These are phyloP conservation scores for Colletotrichum cereale DNA, from an alignment of 2,329 filamentous ascomycete species.

Conservation along the genomic window DNA sequence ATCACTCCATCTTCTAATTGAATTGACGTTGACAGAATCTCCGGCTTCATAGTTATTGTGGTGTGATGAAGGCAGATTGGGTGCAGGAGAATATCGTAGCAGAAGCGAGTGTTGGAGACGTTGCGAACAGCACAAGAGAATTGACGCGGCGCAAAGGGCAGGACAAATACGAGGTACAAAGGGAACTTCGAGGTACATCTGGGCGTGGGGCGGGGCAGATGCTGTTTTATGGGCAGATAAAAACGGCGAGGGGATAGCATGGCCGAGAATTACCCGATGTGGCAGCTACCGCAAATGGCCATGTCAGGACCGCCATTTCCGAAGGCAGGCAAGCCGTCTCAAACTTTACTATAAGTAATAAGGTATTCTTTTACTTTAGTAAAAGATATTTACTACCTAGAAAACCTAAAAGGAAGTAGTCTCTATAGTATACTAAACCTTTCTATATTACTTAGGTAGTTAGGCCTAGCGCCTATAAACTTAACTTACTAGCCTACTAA, in stretches of 20 bases:
- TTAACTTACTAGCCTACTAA: too few species aligned
- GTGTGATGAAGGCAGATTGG: background rate
- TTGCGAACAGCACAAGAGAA: background rate
- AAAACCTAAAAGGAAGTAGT: too few species aligned
- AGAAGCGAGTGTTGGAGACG: background rate
- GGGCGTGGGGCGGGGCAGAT: background rate
- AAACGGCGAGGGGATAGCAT: slow-evolving; percentile 14
- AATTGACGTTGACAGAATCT: background rate
- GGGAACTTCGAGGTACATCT: slow-evolving; percentile 14
- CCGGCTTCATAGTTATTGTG: background rate
- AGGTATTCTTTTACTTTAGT: too few species aligned
- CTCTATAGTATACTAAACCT: too few species aligned
- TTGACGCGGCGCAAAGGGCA: background rate
- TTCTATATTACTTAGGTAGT: too few species aligned
- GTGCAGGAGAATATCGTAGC: background rate
- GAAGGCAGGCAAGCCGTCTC: slow-evolving; percentile 14
- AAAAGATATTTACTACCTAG: too few species aligned
- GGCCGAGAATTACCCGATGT: slow-evolving; percentile 25
- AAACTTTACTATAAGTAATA: slow-evolving; percentile 8
- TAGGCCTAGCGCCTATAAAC: too few species aligned
- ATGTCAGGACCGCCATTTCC: too few species aligned
- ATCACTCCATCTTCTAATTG: background rate
- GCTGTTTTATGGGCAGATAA: too few species aligned
- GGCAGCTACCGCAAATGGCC: slow-evolving; percentile 8
- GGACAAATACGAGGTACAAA: background rate